Evolutionary conservation across 176 grass and related monocot genomes (phyloP).

Genomic region (Oryza meyeriana): DNA sequence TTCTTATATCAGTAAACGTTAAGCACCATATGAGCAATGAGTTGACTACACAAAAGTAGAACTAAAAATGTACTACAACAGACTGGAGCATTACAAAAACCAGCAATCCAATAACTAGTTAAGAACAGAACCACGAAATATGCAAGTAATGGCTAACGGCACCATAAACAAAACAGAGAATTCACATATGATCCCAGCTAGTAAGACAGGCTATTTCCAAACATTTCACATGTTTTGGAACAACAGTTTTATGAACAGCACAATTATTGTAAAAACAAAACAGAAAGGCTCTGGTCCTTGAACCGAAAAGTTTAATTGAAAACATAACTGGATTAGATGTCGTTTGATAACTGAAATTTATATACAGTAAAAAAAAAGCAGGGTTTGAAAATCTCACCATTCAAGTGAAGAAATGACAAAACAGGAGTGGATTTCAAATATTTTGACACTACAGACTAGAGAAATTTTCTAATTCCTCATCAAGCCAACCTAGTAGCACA

Average conservation of each 20-base stretch:
- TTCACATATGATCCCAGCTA: neutral
- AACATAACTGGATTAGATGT: no score
- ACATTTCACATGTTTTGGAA: neutral
- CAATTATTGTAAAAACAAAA: neutral
- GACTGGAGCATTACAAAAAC: neutral
- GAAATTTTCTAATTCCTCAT: neutral
- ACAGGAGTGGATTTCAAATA: neutral
- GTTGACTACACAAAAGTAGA: neutral
- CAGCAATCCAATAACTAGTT: neutral
- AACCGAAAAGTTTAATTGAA: neutral
- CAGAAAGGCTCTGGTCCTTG: neutral
- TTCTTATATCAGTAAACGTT: slow-evolving; percentile 1
- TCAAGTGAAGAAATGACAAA: neutral
- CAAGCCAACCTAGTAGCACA: neutral
- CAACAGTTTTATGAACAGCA: neutral
- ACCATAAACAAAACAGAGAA: neutral
- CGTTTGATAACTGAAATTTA: neutral
- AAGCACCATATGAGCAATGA: neutral
- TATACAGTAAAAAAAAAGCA: neutral
- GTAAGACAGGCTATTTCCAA: neutral
- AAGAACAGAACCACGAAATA: neutral
- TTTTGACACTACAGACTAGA: neutral
- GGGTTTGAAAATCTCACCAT: neutral
- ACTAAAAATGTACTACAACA: neutral
- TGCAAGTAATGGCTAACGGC: neutral